A percentile compares a stretch with the other conserved stretches of the same genome.
Evolutionary conservation across 2,329 filamentous ascomycete species (phyloP).

Genomic region (Scedosporium dehoogii): DNA sequence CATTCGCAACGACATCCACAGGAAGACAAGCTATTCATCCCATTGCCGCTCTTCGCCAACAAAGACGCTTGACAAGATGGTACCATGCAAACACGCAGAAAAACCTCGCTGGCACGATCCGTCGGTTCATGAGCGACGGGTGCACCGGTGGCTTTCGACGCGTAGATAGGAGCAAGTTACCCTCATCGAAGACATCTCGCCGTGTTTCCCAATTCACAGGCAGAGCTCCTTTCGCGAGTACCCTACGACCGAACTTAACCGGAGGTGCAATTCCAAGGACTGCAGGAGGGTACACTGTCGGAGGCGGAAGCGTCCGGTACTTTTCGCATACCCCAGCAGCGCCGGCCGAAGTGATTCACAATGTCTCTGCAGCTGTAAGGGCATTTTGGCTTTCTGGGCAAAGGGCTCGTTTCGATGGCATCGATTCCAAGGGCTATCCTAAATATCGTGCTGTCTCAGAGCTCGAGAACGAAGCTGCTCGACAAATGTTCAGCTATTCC

Average conservation of each 20-base stretch:
- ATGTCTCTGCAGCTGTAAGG: conserved; percentile 86
- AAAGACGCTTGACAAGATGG: conserved; percentile 35
- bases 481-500: conserved; percentile 52
- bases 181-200: conserved; percentile 37
- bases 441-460: conserved; percentile 68
- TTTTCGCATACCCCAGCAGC: conserved; percentile 82
- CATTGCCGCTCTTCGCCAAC: conserved; percentile 37
- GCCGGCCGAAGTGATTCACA: conserved; percentile 84
- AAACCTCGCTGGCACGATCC: conserved; percentile 34
- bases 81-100: conserved; percentile 33
- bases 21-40: conserved; percentile 44
- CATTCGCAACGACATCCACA: conserved; percentile 20
- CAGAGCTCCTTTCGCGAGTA: conserved; percentile 76
- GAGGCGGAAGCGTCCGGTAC: conserved; percentile 57
- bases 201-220: conserved; percentile 54
- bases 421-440: conserved; percentile 63
- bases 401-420: conserved; percentile 77
- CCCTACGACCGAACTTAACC: conserved; percentile 84
- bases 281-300: conserved; percentile 75
- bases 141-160: conserved; percentile 27
- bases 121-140: conserved; percentile 40
- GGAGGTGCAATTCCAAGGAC: conserved; percentile 76
- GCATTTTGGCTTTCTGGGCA: conserved; percentile 89
- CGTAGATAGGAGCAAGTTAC: conserved; percentile 29
- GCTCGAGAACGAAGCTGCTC: conserved; percentile 62